Base-by-base conservation (phyloP, 2,329 filamentous ascomycete genomes). In the Aspergillus jensenii region DNA sequence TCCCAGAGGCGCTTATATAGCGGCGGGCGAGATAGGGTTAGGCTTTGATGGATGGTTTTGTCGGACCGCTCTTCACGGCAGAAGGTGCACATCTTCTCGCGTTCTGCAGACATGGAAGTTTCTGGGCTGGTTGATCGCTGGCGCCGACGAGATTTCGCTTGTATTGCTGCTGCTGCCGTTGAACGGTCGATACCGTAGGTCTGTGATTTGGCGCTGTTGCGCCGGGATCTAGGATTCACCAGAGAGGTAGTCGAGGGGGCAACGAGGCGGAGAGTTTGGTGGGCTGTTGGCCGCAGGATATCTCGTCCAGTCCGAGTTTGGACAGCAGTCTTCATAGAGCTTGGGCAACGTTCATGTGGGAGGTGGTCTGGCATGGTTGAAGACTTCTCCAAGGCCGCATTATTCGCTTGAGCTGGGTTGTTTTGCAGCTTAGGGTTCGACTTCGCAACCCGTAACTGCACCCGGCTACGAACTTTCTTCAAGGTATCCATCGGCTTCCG, bases 391-490 rank as follows among this genome's bases (percentile, higher is more conserved):
- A 66, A 50, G 0, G 52, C 15, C 43, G 65, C 61, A 6, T 51
- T 25, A 14, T 49, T 67, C 23, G 43, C 65, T 45, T 60, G 63
- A 52, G 9, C 60, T 27, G 56, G 61, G 57, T n/a, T 55, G 14
- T 66, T 67, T 39, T 72, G 65, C 21, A 76, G 67, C 57, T 67
- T 70, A 2, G 71, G 71, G 9, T 71, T 68, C 0, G 74, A 76
- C 60, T 74, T 75, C 35, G 73, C 72, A 5, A 69, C 70, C 15
- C 73, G 71, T 2, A 76, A 67, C 57, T 76, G 73, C 11, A 74
- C 73, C 9, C 71, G 69, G 49, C 74, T 76, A 44, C 74, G 74
- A 7, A 76, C 73, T 58, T 76, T 76, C 45, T 74, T 74, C 48
- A 76, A 57, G 0, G 72, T 76, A 40, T 76, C 74, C 9, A 76